These are phyloP conservation scores for Parascedosporium putredinis DNA, from an alignment of 2,329 filamentous ascomycete species.

Conservation along the genomic window DNA sequence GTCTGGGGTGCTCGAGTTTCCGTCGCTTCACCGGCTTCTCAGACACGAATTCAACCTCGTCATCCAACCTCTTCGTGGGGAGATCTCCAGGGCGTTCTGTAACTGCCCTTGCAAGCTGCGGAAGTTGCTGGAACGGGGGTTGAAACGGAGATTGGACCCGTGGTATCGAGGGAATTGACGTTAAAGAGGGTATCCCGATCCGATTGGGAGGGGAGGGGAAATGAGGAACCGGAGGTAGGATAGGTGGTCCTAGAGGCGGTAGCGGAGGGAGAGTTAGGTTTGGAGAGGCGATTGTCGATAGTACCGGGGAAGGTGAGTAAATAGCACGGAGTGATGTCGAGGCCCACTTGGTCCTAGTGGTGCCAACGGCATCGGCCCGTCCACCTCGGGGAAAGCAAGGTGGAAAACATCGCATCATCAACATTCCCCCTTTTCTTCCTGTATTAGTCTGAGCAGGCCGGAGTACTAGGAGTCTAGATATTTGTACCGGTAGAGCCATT, in stretches of 20 bases:
- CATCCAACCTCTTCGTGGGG: slow-evolving; percentile 25
- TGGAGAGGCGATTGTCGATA: neutral
- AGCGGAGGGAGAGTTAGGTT: neutral
- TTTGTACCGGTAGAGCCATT: slow-evolving; percentile 5
- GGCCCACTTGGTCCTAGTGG: neutral
- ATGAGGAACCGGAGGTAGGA: neutral
- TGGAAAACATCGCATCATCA: slow-evolving; percentile 8
- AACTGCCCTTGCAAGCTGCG: neutral
- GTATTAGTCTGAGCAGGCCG: neutral
- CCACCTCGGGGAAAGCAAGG: slow-evolving; percentile 4
- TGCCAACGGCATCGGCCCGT: neutral
- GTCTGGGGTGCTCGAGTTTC: slow-evolving; percentile 9
- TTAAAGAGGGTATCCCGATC: neutral
- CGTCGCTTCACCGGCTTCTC: slow-evolving; percentile 31
- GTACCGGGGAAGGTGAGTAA: neutral
- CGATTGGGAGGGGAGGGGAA: neutral
- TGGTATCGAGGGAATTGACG: neutral
- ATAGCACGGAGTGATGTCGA: neutral
- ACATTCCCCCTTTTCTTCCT: too few relatives aligned
- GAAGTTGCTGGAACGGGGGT: neutral
- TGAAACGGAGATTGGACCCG: neutral
- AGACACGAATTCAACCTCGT: slow-evolving; percentile 34
- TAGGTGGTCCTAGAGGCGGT: neutral
- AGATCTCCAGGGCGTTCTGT: neutral
- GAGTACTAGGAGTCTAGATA: neutral